Evolutionary conservation across 352 stramenopile species (phyloP), one percentile per base, ranked within the genome.

Genomic region (Globisporangium perplexum): DNA sequence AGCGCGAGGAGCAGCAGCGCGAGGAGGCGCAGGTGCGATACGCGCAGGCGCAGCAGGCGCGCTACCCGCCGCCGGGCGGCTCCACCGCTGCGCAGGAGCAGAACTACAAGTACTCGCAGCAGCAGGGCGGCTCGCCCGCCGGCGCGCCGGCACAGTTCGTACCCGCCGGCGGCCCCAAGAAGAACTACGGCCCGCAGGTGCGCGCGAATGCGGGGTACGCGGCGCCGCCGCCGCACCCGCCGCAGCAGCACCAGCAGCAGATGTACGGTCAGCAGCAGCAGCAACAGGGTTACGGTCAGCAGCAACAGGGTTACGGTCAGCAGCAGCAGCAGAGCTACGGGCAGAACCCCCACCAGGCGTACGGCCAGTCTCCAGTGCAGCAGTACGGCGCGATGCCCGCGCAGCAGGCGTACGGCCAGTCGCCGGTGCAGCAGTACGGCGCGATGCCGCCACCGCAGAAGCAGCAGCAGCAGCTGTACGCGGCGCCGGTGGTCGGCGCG

Each of bases 1-100:
- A 89, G 48, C 69, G 71, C 6, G 66, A 86, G 42, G 63, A 68
- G 10, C 62, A 81, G 35, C 68, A 81, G 51, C 72, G 63, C 12
- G 67, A 80, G 50, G 59, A 75, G 28, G 68, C 73, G 17, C 69
- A 80, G 28, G 60, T 77, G 36, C 71, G 67, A 11, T 78, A 85
- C 33, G 70, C 72, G 33, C 74, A 83, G 47, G 65, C 71, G 10
- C 68, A 76, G 52, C 71, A 80, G 49, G 63, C 57, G 36, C 69
- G 64, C 17, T 70, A 68, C 50, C 68, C 67, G 26, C 30, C 53
- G 36, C 56, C 57, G 10, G 14, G 14, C 14, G 8, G n/a, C n/a
- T n/a, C 30, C 30, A 45, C 60, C 49, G 54, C 68, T 30, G 6
- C 14, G 7, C 58, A 62, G 46, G 43, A 57, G 33, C 57, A 52